phyloP scores from a whole-genome alignment of 2,329 filamentous ascomycete species.

The Hypoxylon sp. region DNA sequence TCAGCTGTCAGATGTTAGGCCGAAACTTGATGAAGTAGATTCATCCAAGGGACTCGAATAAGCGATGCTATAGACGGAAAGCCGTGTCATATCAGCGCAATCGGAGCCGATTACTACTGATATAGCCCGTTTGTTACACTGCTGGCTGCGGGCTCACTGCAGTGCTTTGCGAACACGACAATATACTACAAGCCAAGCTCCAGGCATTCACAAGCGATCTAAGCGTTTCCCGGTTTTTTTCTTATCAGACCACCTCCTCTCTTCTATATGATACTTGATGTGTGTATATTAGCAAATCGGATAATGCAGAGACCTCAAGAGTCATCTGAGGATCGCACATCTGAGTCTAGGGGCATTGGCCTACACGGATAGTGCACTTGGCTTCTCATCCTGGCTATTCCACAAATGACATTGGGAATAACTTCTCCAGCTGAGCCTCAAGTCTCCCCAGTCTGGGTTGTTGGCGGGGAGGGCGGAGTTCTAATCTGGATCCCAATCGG shows the following conservation, averaged over 20 bases:
- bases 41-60: constrained; percentile 27
- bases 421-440: constrained; percentile 36
- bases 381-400: background rate
- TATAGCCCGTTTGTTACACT: constrained; percentile 26
- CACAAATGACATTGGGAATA: constrained; percentile 9
- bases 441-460: constrained; percentile 8
- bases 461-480: constrained; percentile 33
- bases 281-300: constrained; percentile 1
- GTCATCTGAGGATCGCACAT: constrained; percentile 8
- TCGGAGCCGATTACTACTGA: constrained; percentile 40
- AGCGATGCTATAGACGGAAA: constrained; percentile 29
- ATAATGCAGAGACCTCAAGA: constrained; percentile 4
- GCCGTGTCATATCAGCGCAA: constrained; percentile 33
- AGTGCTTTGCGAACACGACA: constrained; percentile 27
- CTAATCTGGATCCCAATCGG: constrained; percentile 39
- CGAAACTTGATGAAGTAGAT: constrained; percentile 33
- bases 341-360: constrained; percentile 7
- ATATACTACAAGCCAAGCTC: constrained; percentile 22
- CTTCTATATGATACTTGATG: constrained; percentile 4
- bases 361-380: background rate
- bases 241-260: constrained; percentile 17
- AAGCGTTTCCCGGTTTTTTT: constrained; percentile 10
- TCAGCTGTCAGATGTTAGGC: constrained; percentile 43
- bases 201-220: constrained; percentile 38
- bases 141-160: constrained; percentile 24